Evolutionary conservation across 148 eudicot genomes (phyloP), one percentile per base, ranked within the genome.

Genomic region (Camellia japonica): DNA sequence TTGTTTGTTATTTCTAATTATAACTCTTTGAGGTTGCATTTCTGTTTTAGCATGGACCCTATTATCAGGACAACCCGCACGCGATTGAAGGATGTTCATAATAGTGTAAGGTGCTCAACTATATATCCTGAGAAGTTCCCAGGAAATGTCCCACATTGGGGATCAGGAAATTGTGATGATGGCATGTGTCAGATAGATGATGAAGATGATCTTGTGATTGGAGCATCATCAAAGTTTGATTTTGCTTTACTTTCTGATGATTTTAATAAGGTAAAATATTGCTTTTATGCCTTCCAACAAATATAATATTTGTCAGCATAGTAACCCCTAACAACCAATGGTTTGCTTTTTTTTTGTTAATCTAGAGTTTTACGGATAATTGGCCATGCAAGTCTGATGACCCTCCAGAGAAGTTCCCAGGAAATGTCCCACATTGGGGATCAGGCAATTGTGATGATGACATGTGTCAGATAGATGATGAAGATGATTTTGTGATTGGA

Each of bases 161-260:
- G 83, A 54, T 70, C 84, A 68, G 83, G 86, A 77, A 67, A 87
- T 68, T 66, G 80, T 74, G 92, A 91, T 84, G 95, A 93, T 72
- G 97, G 90, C 82, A 89, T 91, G 94, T 91, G 97, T 85, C 79
- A 84, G 69, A 82, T 93, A 71, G 97, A 93, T 83, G 97, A 91
- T 62, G 87, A 80, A 65, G 89, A 85, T 74, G 90, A 88, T 64
- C 76, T 89, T 52, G 20, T 83, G 71, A 51, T 78, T 52, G 74
- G 78, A 76, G 56, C 80, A 67, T 78, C 88, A 55, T 63, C 83
- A 49, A 83, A 85, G 63, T 76, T 80, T 19, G 79, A 63, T 51
- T 76, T 87, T 46, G 58, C 74, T 43, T 71, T 84, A 81, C 64
- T 76, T 78, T 66, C 75, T 52, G 85, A 79, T 84, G 91, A 91